Evolutionary conservation across 2,329 filamentous ascomycete species (phyloP).

Genomic region (Phialophora tarda): DNA sequence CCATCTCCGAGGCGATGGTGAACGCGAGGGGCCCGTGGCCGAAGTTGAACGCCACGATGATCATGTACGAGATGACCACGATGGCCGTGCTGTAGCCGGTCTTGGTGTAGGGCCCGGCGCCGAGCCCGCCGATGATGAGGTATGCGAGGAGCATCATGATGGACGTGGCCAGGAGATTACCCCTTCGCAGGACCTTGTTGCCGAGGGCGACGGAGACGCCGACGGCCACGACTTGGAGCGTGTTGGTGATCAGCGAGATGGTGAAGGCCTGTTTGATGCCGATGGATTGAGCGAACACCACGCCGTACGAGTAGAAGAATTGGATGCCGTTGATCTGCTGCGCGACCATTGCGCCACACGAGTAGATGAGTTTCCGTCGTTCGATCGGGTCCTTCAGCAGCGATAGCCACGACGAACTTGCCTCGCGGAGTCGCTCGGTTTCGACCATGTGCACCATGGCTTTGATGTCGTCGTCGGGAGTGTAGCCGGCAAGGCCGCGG

Average conservation of each 20-base stretch:
- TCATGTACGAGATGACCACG: slow-evolving; percentile 24
- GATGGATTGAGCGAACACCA: slow-evolving; percentile 28
- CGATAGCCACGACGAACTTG: slow-evolving; percentile 47
- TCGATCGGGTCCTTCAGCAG: slow-evolving; percentile 54
- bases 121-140: slow-evolving; percentile 25
- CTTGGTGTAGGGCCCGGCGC: slow-evolving; percentile 40
- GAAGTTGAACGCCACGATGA: slow-evolving; percentile 51
- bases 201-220: slow-evolving; percentile 17
- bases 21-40: slow-evolving; percentile 51
- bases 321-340: slow-evolving; percentile 31
- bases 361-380: slow-evolving; percentile 52
- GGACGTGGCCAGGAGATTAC: slow-evolving; percentile 22
- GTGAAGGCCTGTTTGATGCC: slow-evolving; percentile 26
- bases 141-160: slow-evolving; percentile 23
- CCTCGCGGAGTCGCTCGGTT: slow-evolving; percentile 15
- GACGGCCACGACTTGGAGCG: slow-evolving; percentile 23
- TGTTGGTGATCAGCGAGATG: slow-evolving; percentile 20
- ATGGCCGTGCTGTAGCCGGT: slow-evolving; percentile 17
- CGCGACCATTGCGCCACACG: slow-evolving; percentile 22
- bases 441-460: slow-evolving; percentile 14
- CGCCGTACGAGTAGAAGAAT: slow-evolving; percentile 27
- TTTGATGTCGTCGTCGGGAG: neutral
- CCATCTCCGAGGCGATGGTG: slow-evolving; percentile 54
- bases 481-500: slow-evolving; percentile 14
- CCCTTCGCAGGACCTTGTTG: slow-evolving; percentile 17